Evolutionary conservation across 176 grass and related monocot species (phyloP), one percentile per base, ranked within the genome.

Genomic region (Dactylis glomerata): DNA sequence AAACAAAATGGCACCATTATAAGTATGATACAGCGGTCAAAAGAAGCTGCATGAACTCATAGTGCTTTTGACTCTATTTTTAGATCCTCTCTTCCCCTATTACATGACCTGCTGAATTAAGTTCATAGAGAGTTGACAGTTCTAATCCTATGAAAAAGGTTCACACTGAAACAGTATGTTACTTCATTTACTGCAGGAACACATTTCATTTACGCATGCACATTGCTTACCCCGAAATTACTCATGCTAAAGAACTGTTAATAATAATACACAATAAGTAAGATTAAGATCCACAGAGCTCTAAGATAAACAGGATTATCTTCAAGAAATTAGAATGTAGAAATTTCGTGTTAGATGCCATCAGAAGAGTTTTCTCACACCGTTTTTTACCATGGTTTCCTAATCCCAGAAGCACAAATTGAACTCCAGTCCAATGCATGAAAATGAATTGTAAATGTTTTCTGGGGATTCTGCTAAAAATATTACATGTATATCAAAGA

Each of bases 1-100:
- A 71, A 73, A 63, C 44, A 69, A 46, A 70, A 85, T 63, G 26
- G 54, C 32, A 81, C 57, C 24, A 44, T 75, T 20, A 5, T 44
- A 78, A 69, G 72, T 47, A 84, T 15, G 23, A 85, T 42, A 67
- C 23, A 56, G 34, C 42, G 13, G 22, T 85, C 38, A 74, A 85
- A 85, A 84, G 46, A 80, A 67, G 22, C 40, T 74, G 37, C 28
- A 17, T 85, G 66, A 74, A 75, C 67, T 86, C 70, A 47, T 73
- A 47, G 8, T 19, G 15, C n/a, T 72, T 55, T 72, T 42, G 66
- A 61, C 17, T 23, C 41, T 15, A 58, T 38, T 88, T 83, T 59
- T 42, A 70, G 26, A 59, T 54, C 5, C 0, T 70, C 19, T 44
- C 6, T 9, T 68, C 55, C 14, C 12, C 52, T 38, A 41, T 70